phyloP scores from a whole-genome alignment of 202 grass and related monocot species.

The Carex arenaria region DNA sequence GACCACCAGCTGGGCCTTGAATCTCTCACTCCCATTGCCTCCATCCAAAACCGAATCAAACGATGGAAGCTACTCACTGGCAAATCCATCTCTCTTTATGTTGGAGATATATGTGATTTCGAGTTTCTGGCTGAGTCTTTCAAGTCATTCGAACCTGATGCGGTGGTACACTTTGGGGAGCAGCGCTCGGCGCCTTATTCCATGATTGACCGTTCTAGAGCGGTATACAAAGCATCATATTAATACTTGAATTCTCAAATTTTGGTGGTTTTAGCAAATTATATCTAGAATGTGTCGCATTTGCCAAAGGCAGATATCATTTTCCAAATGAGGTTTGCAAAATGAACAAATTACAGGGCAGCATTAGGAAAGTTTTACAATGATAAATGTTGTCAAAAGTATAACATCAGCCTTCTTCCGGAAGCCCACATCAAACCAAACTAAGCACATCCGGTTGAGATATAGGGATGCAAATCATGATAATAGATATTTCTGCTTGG shows the following conservation, averaged over 20 bases:
- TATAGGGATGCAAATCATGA: neutral
- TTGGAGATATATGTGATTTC: slow-evolving; percentile 93
- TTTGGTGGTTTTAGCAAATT: neutral
- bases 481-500: neutral
- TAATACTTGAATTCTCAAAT: neutral
- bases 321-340: neutral
- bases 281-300: neutral
- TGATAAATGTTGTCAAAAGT: neutral
- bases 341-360: neutral
- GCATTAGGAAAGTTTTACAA: neutral
- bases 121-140: slow-evolving; percentile 91
- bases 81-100: slow-evolving; percentile 72
- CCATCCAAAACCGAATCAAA: slow-evolving; percentile 74
- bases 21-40: slow-evolving; percentile 83
- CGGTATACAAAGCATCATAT: slow-evolving; percentile 23
- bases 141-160: slow-evolving; percentile 87
- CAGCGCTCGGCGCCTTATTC: slow-evolving; percentile 91
- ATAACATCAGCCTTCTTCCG: neutral
- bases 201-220: slow-evolving; percentile 92
- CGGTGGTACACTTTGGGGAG: slow-evolving; percentile 90
- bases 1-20: slow-evolving; percentile 90
- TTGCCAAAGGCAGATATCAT: neutral
- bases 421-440: neutral
- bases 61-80: slow-evolving; percentile 77
- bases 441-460: neutral